Base-by-base conservation (phyloP, 2,329 filamentous ascomycete genomes). In the Coniochaeta pulveracea region DNA sequence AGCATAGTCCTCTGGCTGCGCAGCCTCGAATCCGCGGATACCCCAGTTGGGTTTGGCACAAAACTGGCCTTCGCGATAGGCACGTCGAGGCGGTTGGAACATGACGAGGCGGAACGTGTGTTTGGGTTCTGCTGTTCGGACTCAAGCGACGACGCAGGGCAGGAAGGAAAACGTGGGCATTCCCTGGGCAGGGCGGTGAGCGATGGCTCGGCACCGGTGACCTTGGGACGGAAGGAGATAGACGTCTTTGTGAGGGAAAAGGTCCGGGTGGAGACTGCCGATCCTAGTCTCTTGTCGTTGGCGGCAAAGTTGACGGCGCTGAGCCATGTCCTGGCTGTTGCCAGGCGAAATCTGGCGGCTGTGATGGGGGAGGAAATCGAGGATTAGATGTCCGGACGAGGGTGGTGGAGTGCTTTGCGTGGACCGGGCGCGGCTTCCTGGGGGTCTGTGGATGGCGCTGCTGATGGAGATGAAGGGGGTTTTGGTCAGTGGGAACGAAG, bases 241-340 rank as follows among this genome's bases (percentile, higher is more conserved):
- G 76, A 91, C 40, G 86, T 95, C 3, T 80, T 76, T 42, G 89
- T 96, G 28, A 76, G 80, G 44, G 89, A 95, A 54, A 95, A 95
- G 60, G 73, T 94, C 4, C 70, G 82, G 25, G 80, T 95, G 2
- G 88, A 94, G 55, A 89, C 76, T 47, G 84, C 86, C 35, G 88
- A 96, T 54, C 89, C 89, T 1, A 88, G 77, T 45, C 53, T 95
- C 42, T 77, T 95, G 52, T 80, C 83, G 22, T 66, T 91, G 21
- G 80, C 84, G 53, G 80, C 85, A 5, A 95, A 95, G 58, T 62
- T 95, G 44, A 75, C 70, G 19, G 85, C 83, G 4, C 58, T 95
- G 37, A 78, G 81, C 41, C 74, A 86, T 46, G 79, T 78, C 40
- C 66, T 94, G 14, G 64, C 67, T 37, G 63, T 83, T 40, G 78